Base-by-base conservation (phyloP, 2,329 filamentous ascomycete genomes). In the Colletotrichum limetticola region DNA sequence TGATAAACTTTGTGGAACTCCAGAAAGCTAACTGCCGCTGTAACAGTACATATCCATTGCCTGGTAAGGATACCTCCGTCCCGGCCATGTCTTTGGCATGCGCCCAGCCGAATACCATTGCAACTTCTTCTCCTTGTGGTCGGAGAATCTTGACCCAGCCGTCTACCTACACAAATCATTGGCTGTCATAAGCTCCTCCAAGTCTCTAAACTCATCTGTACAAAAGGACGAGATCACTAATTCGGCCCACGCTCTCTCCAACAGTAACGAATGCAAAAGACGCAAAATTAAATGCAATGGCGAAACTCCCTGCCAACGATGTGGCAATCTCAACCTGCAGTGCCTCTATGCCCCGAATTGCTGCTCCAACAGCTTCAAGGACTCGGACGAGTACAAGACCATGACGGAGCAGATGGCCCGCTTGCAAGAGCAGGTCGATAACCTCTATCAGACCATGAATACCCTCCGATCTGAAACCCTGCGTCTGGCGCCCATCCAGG, bases 331-430 rank as follows among this genome's bases (percentile, higher is more conserved):
- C 80, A 91, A 90, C 76, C 85, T 93, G 22, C 82, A 88, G 74
- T 93, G 91, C 78, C 84, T 92, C 57, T 93, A 93, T 82, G 87
- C 91, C 6, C 88, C 90, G 16, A 92, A 92, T 78, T 92, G 91
- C 80, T 92, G 90, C 79, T 84, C 90, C 74, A 95, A 91, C 85
- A 95, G 90, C 82, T 95, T 98, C 87, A 97, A 96, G 82, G 95
- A 98, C 78, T 95, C 95, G 59, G 94, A 97, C 11, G 95, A 98
- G 81, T 98, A 95, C 86, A 94, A 91, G 79, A 89, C 91, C 49
- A 95, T 98, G 91, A 90, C 91, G 67, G 86, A 88, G 42, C 93
- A 97, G 76, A 90, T 98, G 72, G 85, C 86, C 12, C 88, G 89
- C 9, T 88, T 98, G 28, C 95, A 98, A 81, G 92, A 96, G 67